Percentiles rank a stretch among this genome's conserved stretches.
Evolutionary conservation across 2,329 filamentous ascomycete species (phyloP).

Genomic region (Sporothrix mexicana): DNA sequence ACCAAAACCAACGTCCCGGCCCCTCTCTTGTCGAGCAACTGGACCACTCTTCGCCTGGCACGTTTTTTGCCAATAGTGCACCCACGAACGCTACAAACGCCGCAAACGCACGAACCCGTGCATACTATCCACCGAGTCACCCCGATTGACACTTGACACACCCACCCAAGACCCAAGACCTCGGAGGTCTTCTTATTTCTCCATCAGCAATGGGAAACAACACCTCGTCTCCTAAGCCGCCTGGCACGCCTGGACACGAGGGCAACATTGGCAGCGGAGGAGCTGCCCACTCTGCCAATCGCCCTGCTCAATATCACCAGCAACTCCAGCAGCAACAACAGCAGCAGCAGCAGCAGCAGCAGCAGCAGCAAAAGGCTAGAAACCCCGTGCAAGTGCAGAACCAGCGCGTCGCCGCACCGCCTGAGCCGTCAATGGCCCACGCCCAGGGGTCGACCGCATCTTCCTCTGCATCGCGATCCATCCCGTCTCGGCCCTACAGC

Average conservation of each 20-base stretch:
- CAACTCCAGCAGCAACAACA: constrained; percentile 45
- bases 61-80: constrained; percentile 27
- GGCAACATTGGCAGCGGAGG: constrained; percentile 31
- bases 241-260: constrained; percentile 42
- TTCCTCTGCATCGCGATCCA: constrained; percentile 37
- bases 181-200: background rate
- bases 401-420: constrained; percentile 63
- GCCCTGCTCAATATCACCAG: constrained; percentile 42
- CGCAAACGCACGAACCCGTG: background rate
- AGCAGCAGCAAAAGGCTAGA: constrained; percentile 39
- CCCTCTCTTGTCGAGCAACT: background rate
- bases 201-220: constrained; percentile 52
- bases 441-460: constrained; percentile 61
- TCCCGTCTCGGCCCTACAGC: constrained; percentile 38
- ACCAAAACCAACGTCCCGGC: background rate
- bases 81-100: background rate
- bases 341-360: constrained; percentile 39
- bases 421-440: constrained; percentile 66
- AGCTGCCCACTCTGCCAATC: constrained; percentile 36
- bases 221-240: constrained; percentile 50
- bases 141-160: background rate
- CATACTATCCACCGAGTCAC: background rate
- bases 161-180: background rate
- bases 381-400: constrained; percentile 63
- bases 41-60: constrained; percentile 9